Evolutionary conservation across 257 asterid genomes (phyloP), one percentile per base, ranked within the genome.

Genomic region (Solanum appendiculatum): DNA sequence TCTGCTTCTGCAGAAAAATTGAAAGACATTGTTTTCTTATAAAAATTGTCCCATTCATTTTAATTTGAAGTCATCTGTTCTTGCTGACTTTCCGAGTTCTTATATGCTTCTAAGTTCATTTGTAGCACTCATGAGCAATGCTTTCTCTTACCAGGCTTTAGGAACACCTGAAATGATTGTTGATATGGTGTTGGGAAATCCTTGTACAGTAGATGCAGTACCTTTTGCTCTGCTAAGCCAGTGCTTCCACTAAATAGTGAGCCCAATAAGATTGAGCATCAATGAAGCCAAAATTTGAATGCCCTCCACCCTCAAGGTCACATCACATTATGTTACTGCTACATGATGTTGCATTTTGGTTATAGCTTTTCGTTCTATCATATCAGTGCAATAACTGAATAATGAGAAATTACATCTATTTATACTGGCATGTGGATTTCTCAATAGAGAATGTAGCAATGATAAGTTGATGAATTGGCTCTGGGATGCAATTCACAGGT

Each of bases 151-250:
- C 56, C 93, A 94, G 98, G 98, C 99, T 83, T 31, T 93, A 88
- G 99, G 97, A 88, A 97, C 99, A 56, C 98, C 99, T 87, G 99
- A 97, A 91, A 91, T 97, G 99, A 88, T 97, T 77, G 93, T 86
- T 86, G 93, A 97, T 91, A 92, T 93, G 98, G 95, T 97, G 77
- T 85, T 95, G 92, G 94, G 91, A 85, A 94, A 91, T 93, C 93
- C 97, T 51, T 91, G 69, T 51, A 91, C 87, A 85, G 96, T 97
- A 81, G 90, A 94, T 82, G 93, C 96, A 6, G 87, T 90, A 2
- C 98, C 99, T 31, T 97, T 91, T 87, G 89, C 96, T 29, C 86
- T 92, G 82, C 91, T 89, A 87, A 84, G 80, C 58, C 86, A 89
- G 72, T 84, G 85, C 68, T 80, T 80, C 68, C 42, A 29, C 85